A percentile compares a stretch with the other conserved stretches of the same genome.
Conservation (phyloP, 352 stramenopile genomes). For the Pythium scleroteichum region DNA sequence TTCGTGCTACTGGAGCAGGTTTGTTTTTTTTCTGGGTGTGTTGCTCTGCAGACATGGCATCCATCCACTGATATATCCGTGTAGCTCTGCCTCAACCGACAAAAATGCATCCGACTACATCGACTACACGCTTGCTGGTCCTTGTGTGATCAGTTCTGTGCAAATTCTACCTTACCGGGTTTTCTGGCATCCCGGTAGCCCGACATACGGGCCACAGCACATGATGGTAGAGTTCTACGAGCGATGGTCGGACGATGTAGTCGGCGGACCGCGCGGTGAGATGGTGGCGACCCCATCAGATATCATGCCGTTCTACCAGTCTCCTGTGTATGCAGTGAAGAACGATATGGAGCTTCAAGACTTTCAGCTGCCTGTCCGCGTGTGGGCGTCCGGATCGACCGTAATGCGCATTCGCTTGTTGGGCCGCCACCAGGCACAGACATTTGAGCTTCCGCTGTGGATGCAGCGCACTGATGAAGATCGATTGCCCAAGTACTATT, state of each 20-base stretch:
- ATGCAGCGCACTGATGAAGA: conserved; percentile 46
- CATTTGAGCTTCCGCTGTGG: conserved; percentile 60
- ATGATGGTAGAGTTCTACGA: conserved; percentile 78
- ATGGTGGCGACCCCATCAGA: conserved; percentile 7
- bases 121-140: conserved; percentile 59
- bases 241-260: not conserved
- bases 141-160: conserved; percentile 59
- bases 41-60: no score
- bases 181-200: conserved; percentile 75
- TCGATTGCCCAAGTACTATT: conserved; percentile 71
- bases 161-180: conserved; percentile 80
- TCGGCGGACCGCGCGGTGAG: not conserved
- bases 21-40: no score
- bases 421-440: conserved; percentile 71
- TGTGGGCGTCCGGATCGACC: conserved; percentile 42
- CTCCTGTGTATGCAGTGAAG: conserved; percentile 48
- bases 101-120: conserved; percentile 70
- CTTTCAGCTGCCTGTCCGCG: conserved; percentile 51
- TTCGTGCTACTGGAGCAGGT: conserved; percentile 87
- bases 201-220: conserved; percentile 68
- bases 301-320: conserved; percentile 50
- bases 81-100: conserved; percentile 60
- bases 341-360: conserved; percentile 78
- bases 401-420: conserved; percentile 63
- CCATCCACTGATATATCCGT: conserved; percentile 1